phyloP scores from a whole-genome alignment of 208 protist genomes.

The Porcisia hertigi region DNA sequence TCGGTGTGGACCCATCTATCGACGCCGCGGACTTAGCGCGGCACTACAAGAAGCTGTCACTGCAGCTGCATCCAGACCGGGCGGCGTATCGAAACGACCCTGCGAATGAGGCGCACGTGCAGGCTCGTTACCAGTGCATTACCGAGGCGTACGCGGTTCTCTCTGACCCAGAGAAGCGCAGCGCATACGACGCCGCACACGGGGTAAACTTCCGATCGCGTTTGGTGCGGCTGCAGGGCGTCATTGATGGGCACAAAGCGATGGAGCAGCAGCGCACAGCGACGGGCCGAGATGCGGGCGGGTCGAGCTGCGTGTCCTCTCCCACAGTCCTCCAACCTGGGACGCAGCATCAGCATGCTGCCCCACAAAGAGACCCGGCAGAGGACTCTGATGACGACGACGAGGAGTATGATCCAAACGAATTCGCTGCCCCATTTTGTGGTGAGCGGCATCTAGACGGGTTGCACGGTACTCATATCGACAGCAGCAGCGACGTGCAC shows the following conservation, averaged over 20 bases:
- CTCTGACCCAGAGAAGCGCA: slow-evolving; percentile 58
- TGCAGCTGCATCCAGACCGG: slow-evolving; percentile 80
- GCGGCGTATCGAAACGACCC: slow-evolving; percentile 51
- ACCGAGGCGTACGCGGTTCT: slow-evolving; percentile 76
- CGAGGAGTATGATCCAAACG: slow-evolving; percentile 32
- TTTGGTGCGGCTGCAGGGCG: slow-evolving; percentile 31
- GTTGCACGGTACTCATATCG: neutral
- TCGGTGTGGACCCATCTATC: slow-evolving; percentile 66
- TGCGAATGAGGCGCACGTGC: slow-evolving; percentile 29
- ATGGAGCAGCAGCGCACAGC: slow-evolving; percentile 15
- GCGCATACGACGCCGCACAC: slow-evolving; percentile 70
- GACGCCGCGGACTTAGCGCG: slow-evolving; percentile 53
- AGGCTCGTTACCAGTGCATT: slow-evolving; percentile 62
- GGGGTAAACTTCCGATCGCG: slow-evolving; percentile 75
- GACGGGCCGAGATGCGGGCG: neutral
- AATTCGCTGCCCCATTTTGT: neutral
- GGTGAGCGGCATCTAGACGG: neutral
- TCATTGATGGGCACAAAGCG: slow-evolving; percentile 45
- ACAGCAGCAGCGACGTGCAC: neutral
- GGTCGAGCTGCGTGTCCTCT: neutral
- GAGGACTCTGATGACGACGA: slow-evolving; percentile 20
- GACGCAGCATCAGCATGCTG: neutral
- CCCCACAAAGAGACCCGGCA: neutral
- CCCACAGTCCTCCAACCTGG: neutral
- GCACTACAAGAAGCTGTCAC: slow-evolving; percentile 66